Conservation (phyloP, 2,329 filamentous ascomycete genomes). For the Cladophialophora bantiana region DNA sequence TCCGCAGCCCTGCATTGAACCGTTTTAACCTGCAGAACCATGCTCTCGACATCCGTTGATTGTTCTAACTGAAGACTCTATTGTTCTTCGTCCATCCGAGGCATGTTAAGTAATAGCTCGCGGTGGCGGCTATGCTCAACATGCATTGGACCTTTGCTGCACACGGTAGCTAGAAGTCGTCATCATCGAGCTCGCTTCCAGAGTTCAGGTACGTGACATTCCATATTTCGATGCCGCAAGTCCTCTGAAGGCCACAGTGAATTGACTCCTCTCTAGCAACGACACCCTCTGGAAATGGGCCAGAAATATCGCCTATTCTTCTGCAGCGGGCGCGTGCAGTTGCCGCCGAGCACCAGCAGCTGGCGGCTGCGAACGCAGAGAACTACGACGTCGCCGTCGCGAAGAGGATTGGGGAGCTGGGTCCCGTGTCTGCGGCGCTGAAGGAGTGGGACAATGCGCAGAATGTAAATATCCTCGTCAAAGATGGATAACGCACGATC, state of each 20-base stretch:
- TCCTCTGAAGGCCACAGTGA: background rate
- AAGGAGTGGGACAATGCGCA: constrained; percentile 65
- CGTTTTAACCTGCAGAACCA: background rate
- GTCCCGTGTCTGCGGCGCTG: constrained; percentile 59
- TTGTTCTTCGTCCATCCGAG: constrained; percentile 30
- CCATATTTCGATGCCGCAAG: background rate
- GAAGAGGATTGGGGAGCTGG: constrained; percentile 63
- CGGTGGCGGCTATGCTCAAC: constrained; percentile 56
- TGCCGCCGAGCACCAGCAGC: constrained; percentile 61
- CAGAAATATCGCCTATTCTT: constrained; percentile 56
- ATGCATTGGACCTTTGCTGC: constrained; percentile 52
- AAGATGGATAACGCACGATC: background rate
- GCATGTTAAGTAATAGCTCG: constrained; percentile 47
- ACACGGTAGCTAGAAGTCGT: constrained; percentile 43
- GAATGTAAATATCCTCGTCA: constrained; percentile 50
- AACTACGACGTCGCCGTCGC: constrained; percentile 64
- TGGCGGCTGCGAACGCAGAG: constrained; percentile 60
- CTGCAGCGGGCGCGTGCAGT: constrained; percentile 63
- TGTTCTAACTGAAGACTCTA: background rate
- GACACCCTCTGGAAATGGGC: constrained; percentile 25
- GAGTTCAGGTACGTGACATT: constrained; percentile 34
- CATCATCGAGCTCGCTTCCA: constrained; percentile 41
- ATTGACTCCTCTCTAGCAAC: constrained; percentile 32
- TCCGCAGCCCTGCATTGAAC: constrained; percentile 1
- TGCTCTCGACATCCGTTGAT: background rate